Conservation (phyloP, 805 yeast genomes). For the Saccharomycopsis schoenii region DNA sequence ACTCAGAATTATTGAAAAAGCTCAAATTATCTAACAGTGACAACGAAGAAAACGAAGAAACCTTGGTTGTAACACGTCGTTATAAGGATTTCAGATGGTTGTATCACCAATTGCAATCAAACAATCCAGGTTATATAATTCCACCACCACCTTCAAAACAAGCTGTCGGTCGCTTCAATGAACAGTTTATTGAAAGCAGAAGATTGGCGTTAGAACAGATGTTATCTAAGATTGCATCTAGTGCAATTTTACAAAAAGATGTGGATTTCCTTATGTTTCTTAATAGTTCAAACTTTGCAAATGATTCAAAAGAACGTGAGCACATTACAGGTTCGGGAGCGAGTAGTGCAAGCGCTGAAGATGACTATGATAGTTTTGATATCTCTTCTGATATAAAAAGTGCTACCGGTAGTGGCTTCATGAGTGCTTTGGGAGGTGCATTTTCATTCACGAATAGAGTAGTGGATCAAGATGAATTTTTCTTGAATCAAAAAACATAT, state of each 20-base stretch:
- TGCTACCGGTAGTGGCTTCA: conserved; percentile 42
- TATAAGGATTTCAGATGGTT: conserved; percentile 93
- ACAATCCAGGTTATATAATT: conserved; percentile 81
- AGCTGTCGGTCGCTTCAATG: conserved; percentile 83
- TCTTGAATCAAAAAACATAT: conserved; percentile 56
- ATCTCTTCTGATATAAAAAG: conserved; percentile 23
- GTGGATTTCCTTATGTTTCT: conserved; percentile 70
- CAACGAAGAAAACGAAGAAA: conserved; percentile 27
- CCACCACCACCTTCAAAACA: conserved; percentile 98
- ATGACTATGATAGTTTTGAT: conserved; percentile 27
- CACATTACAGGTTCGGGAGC: conserved; percentile 45
- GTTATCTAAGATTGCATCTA: conserved; percentile 62
- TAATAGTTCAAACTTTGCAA: conserved; percentile 58
- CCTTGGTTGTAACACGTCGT: conserved; percentile 63
- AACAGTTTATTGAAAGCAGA: conserved; percentile 80
- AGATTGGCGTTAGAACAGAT: conserved; percentile 77
- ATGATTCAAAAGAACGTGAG: conserved; percentile 64
- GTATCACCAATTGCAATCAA: conserved; percentile 74
- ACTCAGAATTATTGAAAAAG: conserved; percentile 34
- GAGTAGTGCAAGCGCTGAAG: conserved; percentile 31
- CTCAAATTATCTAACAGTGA: conserved; percentile 19
- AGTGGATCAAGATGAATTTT: conserved; percentile 71
- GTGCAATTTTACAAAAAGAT: conserved; percentile 52
- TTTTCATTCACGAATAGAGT: conserved; percentile 55
- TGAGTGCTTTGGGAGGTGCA: conserved; percentile 56